Percentiles rank a stretch among this genome's conserved stretches.
These are phyloP conservation scores for Theobroma cacao DNA, from an alignment of 345 rosid genomes.

Conservation along the genomic window DNA sequence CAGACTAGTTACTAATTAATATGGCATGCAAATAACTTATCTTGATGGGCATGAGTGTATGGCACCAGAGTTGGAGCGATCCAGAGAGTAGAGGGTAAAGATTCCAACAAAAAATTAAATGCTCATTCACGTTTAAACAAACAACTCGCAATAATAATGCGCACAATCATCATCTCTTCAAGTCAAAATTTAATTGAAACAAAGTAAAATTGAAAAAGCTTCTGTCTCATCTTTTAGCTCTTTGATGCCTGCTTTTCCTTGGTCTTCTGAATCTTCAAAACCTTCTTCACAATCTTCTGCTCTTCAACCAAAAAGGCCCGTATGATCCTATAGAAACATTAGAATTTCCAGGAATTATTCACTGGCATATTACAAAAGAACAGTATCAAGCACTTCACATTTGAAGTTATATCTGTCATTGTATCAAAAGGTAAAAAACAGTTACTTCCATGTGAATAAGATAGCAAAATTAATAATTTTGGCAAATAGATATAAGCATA, in stretches of 20 bases:
- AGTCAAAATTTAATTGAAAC: slow-evolving; percentile 3
- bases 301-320: slow-evolving; percentile 37
- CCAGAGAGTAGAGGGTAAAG: background rate
- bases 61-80: background rate
- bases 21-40: background rate
- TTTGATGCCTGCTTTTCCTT: slow-evolving; percentile 6
- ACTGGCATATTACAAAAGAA: background rate
- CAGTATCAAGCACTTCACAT: background rate
- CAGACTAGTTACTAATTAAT: background rate
- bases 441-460: background rate
- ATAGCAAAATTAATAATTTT: background rate
- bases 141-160: background rate
- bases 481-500: background rate
- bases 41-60: background rate
- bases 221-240: slow-evolving; percentile 1
- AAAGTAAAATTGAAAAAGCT: background rate
- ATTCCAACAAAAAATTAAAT: background rate
- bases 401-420: background rate
- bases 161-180: background rate
- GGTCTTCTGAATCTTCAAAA: slow-evolving; percentile 14
- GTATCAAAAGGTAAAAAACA: background rate
- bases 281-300: slow-evolving; percentile 39
- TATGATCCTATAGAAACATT: slow-evolving; percentile 20
- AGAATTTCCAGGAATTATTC: background rate
- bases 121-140: background rate